Evolutionary conservation across 305 asterid genomes (phyloP).

Genomic region (Ilex paraguariensis): DNA sequence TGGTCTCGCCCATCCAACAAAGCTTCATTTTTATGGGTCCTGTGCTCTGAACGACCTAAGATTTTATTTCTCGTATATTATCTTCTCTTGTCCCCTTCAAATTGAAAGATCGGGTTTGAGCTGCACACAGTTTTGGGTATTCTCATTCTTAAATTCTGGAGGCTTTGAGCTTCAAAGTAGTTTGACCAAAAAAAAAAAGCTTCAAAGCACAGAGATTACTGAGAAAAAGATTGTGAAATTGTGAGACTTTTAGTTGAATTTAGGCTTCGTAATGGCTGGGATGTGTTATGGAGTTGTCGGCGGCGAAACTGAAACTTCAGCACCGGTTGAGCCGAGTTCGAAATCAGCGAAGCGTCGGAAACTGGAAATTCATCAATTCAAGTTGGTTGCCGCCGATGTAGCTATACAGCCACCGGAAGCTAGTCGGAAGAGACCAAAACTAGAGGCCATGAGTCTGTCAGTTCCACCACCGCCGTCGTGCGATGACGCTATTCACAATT

Average conservation of each 20-base stretch:
- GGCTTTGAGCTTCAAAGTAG: too few relatives aligned
- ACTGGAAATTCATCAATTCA: constrained; percentile 63
- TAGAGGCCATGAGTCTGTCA: constrained; percentile 17
- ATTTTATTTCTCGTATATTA: constrained; percentile 16
- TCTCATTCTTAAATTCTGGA: too few relatives aligned
- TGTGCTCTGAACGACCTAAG: neutral
- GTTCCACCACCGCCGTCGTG: constrained; percentile 17
- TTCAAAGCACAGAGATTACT: too few relatives aligned
- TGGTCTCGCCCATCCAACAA: constrained; percentile 21
- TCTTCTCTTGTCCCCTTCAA: neutral
- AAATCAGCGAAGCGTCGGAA: constrained; percentile 51
- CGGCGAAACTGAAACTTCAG: constrained; percentile 55
- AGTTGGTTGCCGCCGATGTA: constrained; percentile 39
- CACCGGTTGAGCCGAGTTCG: constrained; percentile 50
- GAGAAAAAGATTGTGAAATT: too few relatives aligned
- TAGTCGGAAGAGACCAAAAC: constrained; percentile 38
- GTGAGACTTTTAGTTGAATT: too few relatives aligned
- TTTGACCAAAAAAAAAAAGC: too few relatives aligned
- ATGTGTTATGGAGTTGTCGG: constrained; percentile 50
- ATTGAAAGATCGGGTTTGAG: too few relatives aligned
- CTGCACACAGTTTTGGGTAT: too few relatives aligned
- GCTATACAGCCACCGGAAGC: constrained; percentile 31
- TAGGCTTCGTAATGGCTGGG: constrained; percentile 43
- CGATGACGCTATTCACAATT: constrained; percentile 13
- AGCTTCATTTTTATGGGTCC: constrained; percentile 19